These are phyloP conservation scores for Coemansia sp. DNA, from an alignment of 192 early-diverging fungal species.

Conservation along the genomic window DNA sequence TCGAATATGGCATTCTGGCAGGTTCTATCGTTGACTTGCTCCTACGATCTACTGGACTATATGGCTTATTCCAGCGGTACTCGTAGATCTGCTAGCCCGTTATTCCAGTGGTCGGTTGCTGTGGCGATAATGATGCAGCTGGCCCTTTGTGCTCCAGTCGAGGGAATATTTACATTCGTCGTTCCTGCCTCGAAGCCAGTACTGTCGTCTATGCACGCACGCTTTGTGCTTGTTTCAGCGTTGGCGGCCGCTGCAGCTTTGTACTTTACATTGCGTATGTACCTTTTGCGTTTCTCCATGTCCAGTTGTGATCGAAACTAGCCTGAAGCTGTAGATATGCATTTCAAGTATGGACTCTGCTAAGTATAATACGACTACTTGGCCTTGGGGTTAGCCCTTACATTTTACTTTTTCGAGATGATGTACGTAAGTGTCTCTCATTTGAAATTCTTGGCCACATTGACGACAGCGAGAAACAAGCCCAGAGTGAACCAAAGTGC, in stretches of 20 bases:
- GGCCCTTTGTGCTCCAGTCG: not conserved
- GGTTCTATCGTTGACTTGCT: constrained; percentile 1
- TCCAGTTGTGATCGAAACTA: not conserved
- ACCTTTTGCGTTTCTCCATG: not conserved
- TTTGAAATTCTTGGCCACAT: not conserved
- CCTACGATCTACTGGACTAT: not conserved
- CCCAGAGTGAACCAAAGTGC: not conserved
- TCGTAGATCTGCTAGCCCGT: not conserved
- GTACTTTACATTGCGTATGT: not conserved
- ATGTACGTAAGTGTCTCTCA: not conserved
- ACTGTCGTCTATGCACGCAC: not conserved
- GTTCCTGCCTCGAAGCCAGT: not conserved
- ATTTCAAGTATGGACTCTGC: not conserved
- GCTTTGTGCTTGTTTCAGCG: not conserved
- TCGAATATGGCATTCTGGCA: constrained; percentile 1
- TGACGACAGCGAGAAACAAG: not conserved
- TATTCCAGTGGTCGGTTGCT: not conserved
- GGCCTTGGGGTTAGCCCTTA: not conserved
- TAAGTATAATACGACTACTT: not conserved
- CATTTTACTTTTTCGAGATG: not conserved
- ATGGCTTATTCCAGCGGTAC: not conserved
- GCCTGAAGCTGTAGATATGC: not conserved
- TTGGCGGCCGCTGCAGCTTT: not conserved
- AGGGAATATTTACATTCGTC: not conserved
- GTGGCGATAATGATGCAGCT: not conserved